Base-by-base conservation (phyloP, 352 stramenopile genomes). In the Pythium aristosporum region DNA sequence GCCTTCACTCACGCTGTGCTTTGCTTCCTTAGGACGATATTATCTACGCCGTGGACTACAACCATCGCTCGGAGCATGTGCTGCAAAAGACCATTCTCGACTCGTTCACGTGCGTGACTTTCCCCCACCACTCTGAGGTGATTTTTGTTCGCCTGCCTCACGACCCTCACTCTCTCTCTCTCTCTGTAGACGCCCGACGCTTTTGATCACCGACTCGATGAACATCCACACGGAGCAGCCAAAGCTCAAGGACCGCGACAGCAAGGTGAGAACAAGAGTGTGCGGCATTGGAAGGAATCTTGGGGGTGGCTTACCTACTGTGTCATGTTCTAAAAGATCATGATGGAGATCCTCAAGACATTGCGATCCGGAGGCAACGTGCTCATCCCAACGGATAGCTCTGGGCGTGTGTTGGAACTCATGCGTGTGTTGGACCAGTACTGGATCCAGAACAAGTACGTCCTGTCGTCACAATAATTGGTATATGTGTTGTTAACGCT, bases 341-440 rank as follows among this genome's bases (percentile, higher is more conserved):
- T 98, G 80, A 85, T 96, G 58, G 88, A 98, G 67, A 84, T 99
- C 43, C 80, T 98, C 46, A 94, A 98, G 69, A 94, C 74, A 3
- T 80, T 98, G 9, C 82, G 96, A 30, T 85, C 87, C 18, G 96
- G 97, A 52, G 95, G 96, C 18, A 98, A 98, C 67, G 94, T 98
- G 8, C 75, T 99, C 21, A 89, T 99, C n/a, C 96, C 96, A 0
- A 96, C 92, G 0, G 96, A 99, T 72, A 97, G 91, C 43, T 94
- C 87, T 21, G 94, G 94, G 5, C 88, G 96, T 21, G 90, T 98
- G n/a, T 76, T 99, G 1, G 96, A 99, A 78, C 69, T 99, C 9
- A 90, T 98, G 63, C 82, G 97, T n/a, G 75, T 98, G 3, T 65
- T 99, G 21, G 87, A 98, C 66, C 83, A 97, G 72, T 96, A 98